Evolutionary conservation across 768 basidiomycete genomes (phyloP).

Genomic region (Daedaleopsis sinensis): DNA sequence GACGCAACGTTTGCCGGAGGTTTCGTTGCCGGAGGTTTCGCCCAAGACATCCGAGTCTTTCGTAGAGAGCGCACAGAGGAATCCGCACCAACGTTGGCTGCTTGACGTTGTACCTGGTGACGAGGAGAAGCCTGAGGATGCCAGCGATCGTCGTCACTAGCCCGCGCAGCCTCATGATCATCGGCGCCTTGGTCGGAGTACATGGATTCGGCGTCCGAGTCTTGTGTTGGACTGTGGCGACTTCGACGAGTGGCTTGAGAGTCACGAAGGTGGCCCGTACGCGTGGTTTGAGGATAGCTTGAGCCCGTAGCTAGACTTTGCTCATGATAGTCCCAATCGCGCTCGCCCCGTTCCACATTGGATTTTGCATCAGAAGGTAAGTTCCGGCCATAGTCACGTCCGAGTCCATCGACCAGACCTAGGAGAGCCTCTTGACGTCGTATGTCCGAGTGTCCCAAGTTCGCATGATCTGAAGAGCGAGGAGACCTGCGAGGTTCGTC

Average conservation of each 20-base stretch:
- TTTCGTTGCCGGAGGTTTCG: background rate
- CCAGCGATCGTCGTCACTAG: background rate
- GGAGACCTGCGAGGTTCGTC: background rate
- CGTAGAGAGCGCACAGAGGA: slow-evolving; percentile 5
- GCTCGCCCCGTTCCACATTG: slow-evolving; percentile 17
- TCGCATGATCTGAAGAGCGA: background rate
- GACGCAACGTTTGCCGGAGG: background rate
- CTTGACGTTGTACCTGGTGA: background rate
- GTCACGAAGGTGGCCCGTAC: background rate
- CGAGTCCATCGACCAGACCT: slow-evolving; percentile 37
- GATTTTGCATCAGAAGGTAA: background rate
- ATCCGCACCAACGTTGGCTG: background rate
- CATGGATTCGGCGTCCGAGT: slow-evolving; percentile 13
- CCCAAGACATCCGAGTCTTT: slow-evolving; percentile 7
- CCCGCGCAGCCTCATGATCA: background rate
- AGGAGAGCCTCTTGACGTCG: slow-evolving; percentile 41
- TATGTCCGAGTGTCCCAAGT: background rate
- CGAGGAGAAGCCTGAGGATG: background rate
- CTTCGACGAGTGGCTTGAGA: background rate
- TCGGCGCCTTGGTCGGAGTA: slow-evolving; percentile 15
- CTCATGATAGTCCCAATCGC: slow-evolving; percentile 10
- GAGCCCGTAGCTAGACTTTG: slow-evolving; percentile 42
- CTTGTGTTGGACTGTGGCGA: background rate
- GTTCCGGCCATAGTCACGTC: slow-evolving; percentile 25
- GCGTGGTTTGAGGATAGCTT: slow-evolving; percentile 19